Percentiles rank a stretch among this genome's conserved stretches.
Evolutionary conservation across 495 filamentous ascomycete species (phyloP).

Genomic region (Delitschia confertaspora): DNA sequence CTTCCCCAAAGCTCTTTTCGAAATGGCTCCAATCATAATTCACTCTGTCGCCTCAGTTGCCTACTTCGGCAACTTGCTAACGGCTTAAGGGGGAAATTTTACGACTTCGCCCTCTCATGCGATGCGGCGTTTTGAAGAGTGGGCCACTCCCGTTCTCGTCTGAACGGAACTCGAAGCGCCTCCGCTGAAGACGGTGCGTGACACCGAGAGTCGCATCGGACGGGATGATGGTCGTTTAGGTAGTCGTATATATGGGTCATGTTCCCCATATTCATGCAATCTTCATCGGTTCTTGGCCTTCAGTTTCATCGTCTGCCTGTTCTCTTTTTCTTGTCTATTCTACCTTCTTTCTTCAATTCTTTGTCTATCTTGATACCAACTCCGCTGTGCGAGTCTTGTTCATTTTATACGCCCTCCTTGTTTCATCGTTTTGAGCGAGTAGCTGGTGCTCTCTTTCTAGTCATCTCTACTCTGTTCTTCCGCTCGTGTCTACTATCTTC

Average conservation of each 20-base stretch:
- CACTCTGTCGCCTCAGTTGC: not conserved
- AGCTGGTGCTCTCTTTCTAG: slow-evolving; percentile 3
- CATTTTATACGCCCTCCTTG: slow-evolving; percentile 8
- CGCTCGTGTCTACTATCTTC: slow-evolving; percentile 4
- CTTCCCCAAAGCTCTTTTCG: slow-evolving; percentile 10
- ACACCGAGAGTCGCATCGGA: not conserved
- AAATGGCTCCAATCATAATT: slow-evolving; percentile 6
- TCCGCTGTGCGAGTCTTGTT: slow-evolving; percentile 16
- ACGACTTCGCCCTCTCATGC: not conserved
- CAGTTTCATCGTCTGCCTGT: slow-evolving; percentile 13
- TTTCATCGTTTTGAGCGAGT: slow-evolving; percentile 4
- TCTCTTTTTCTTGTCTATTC: not conserved
- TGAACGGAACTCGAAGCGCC: slow-evolving; percentile 5
- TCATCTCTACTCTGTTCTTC: slow-evolving; percentile 2
- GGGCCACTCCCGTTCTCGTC: slow-evolving; percentile 1
- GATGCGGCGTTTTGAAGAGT: slow-evolving; percentile 10
- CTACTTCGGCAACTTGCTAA: not conserved
- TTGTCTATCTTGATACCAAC: too few relatives aligned
- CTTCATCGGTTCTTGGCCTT: slow-evolving; percentile 13
- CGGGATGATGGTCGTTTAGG: not conserved
- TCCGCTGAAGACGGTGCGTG: not conserved
- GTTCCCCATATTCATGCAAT: slow-evolving; percentile 14
- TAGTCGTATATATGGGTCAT: slow-evolving; percentile 6
- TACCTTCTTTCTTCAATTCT: slow-evolving; percentile 9
- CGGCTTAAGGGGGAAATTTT: slow-evolving; percentile 1